Evolutionary conservation across 441 rosid genomes (phyloP).

Genomic region (Syzygium malaccense): DNA sequence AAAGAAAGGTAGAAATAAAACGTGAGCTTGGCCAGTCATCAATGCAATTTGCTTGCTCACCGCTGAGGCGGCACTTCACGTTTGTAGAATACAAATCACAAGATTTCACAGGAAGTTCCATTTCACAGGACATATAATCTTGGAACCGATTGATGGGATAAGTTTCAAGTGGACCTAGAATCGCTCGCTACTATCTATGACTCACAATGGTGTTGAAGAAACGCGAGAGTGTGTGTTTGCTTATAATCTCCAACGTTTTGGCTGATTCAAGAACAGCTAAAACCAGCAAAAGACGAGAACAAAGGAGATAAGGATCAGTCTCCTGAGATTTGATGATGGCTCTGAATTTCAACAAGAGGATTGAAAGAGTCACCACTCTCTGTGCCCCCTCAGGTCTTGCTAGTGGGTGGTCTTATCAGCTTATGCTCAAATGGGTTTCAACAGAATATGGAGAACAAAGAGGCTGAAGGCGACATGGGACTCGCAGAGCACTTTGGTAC

Average conservation of each 20-base stretch:
- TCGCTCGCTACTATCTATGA: too few species aligned
- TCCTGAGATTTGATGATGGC: background rate
- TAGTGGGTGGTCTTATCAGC: background rate
- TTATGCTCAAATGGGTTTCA: background rate
- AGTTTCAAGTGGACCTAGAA: too few species aligned
- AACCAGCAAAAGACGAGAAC: background rate
- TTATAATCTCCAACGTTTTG: background rate
- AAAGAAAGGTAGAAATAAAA: too few species aligned
- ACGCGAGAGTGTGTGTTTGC: background rate
- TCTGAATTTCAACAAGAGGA: background rate
- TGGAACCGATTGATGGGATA: too few species aligned
- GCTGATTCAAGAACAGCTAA: background rate
- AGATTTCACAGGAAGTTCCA: too few species aligned
- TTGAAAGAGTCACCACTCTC: background rate
- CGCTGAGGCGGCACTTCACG: too few species aligned
- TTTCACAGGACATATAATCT: too few species aligned
- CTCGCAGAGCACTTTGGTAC: background rate
- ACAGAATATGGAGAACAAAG: background rate
- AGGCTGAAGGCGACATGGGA: background rate
- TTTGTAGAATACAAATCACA: too few species aligned
- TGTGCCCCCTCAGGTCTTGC: background rate
- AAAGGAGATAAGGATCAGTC: background rate
- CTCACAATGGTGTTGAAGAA: background rate
- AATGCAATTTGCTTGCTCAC: too few species aligned
- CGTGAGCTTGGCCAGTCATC: too few species aligned